Evolutionary conservation across 2,329 filamentous ascomycete species (phyloP).

Genomic region (Botrytis deweyae): DNA sequence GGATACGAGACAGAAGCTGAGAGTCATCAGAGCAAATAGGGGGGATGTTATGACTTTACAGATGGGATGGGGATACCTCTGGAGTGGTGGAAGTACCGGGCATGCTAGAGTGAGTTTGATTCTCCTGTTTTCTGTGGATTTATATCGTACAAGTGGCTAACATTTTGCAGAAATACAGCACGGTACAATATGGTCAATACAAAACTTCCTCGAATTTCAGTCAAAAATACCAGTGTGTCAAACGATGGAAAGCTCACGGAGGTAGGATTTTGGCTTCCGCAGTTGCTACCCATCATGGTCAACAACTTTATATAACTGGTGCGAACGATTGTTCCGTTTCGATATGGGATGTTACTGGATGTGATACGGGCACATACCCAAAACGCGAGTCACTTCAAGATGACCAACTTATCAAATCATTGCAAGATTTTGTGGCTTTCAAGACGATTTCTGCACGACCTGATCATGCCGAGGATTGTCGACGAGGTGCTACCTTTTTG

Average conservation of each 20-base stretch:
- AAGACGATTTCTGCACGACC: constrained; percentile 86
- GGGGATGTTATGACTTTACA: constrained; percentile 84
- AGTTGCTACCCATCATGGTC: constrained; percentile 65
- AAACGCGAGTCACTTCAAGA: constrained; percentile 40
- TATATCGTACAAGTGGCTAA: background rate
- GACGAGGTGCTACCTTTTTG: constrained; percentile 86
- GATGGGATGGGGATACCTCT: constrained; percentile 80
- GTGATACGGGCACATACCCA: constrained; percentile 34
- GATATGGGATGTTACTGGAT: constrained; percentile 72
- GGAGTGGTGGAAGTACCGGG: constrained; percentile 89
- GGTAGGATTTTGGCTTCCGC: constrained; percentile 87
- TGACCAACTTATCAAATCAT: constrained; percentile 64
- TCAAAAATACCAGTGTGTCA: constrained; percentile 78
- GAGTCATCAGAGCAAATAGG: constrained; percentile 78
- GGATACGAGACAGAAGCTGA: constrained; percentile 85
- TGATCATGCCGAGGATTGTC: constrained; percentile 87
- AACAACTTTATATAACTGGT: constrained; percentile 88
- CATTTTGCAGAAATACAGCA: constrained; percentile 59
- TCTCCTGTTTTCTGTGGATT: background rate
- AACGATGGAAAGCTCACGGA: constrained; percentile 78
- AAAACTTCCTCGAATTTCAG: constrained; percentile 55
- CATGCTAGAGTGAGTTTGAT: constrained; percentile 67
- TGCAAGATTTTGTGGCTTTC: constrained; percentile 86
- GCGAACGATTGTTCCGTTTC: constrained; percentile 89
- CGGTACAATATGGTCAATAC: constrained; percentile 61